These are phyloP conservation scores for Pistacia atlantica DNA, from an alignment of 345 rosid species.

Conservation along the genomic window DNA sequence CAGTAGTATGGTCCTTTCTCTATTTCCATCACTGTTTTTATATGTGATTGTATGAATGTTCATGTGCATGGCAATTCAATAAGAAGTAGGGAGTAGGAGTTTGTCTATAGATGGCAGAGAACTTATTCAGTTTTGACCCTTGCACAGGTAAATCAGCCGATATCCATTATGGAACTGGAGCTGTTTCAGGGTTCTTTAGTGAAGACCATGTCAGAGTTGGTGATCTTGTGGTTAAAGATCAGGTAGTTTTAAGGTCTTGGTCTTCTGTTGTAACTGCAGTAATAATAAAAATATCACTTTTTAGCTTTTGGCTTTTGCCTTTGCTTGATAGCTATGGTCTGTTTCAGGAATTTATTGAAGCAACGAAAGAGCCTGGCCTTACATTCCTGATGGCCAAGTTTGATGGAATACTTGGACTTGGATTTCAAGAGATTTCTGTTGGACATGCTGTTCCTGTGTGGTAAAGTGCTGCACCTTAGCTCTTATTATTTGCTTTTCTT, in stretches of 20 bases:
- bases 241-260: conserved; percentile 43
- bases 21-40: not conserved
- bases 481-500: not conserved
- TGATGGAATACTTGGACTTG: conserved; percentile 84
- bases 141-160: conserved; percentile 56
- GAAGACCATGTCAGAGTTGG: conserved; percentile 80
- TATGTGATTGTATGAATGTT: not conserved
- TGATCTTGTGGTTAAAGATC: conserved; percentile 71
- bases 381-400: conserved; percentile 84
- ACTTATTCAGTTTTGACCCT: not conserved
- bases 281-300: not conserved
- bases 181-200: conserved; percentile 84
- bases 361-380: conserved; percentile 80
- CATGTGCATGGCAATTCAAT: not conserved
- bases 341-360: conserved; percentile 85
- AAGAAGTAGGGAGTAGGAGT: not conserved
- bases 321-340: not conserved
- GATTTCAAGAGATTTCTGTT: conserved; percentile 72
- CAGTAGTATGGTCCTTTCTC: not conserved
- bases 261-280: not conserved
- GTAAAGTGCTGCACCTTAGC: conserved; percentile 29
- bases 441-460: conserved; percentile 67
- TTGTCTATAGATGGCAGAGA: not conserved
- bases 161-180: conserved; percentile 89
- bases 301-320: not conserved